Evolutionary conservation across 306 rosid genomes (phyloP).

Genomic region (Corylus heterophylla): DNA sequence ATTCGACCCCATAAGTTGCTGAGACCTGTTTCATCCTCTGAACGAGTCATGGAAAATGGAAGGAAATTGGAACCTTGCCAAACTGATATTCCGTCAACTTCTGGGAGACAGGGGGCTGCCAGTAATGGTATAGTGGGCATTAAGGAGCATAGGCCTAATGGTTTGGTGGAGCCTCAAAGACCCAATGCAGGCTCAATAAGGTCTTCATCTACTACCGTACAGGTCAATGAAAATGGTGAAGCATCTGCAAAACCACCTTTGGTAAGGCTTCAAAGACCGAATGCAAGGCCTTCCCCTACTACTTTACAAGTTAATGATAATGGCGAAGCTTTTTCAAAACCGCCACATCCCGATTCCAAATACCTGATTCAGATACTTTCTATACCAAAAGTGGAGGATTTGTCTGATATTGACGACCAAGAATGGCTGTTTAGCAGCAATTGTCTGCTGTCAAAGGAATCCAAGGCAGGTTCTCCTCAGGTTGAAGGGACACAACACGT

Average conservation of each 20-base stretch:
- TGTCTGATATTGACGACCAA: background rate
- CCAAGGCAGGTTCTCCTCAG: constrained; percentile 1
- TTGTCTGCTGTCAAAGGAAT: background rate
- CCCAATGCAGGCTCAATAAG: background rate
- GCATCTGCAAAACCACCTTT: background rate
- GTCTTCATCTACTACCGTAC: background rate
- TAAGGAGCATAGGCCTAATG: constrained; percentile 5
- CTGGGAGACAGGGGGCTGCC: background rate
- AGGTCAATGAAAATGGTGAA: background rate
- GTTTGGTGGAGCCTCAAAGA: constrained; percentile 8
- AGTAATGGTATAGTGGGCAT: background rate
- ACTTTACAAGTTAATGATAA: background rate
- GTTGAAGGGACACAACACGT: constrained; percentile 5
- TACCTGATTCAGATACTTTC: constrained; percentile 19
- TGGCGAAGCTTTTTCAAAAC: constrained; percentile 2
- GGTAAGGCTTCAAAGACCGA: background rate
- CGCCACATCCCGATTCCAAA: constrained; percentile 21
- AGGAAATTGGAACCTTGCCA: constrained; percentile 11
- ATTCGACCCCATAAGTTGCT: constrained; percentile 17
- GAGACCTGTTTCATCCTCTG: constrained; percentile 6
- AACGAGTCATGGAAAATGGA: constrained; percentile 8
- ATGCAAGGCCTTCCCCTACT: constrained; percentile 1
- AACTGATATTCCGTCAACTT: background rate
- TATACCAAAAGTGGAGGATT: constrained; percentile 14
- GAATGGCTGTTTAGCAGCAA: constrained; percentile 18